Evolutionary conservation across 306 rosid species (phyloP), one percentile per base, ranked within the genome.

Genomic region (Prunus mume): DNA sequence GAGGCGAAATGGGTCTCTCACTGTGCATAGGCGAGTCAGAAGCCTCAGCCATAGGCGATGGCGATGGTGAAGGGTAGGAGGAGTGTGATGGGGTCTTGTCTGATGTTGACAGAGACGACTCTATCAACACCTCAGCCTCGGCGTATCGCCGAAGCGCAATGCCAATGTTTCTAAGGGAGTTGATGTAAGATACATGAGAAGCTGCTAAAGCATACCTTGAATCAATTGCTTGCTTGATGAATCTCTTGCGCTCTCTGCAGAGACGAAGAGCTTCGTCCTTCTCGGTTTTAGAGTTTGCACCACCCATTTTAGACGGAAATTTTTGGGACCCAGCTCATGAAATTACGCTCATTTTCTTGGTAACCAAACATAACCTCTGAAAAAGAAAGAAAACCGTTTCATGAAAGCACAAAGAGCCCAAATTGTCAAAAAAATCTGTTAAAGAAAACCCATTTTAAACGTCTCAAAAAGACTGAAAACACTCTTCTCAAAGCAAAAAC

Each of bases 61-160:
- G 97, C 11, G 96, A 86, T 3, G 96, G 97, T 9, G 99, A 92
- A 34, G 91, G 97, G 86, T 82, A 92, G 12, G 97, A 90, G 56
- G 88, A 90, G 76, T 88, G 97, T 64, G 98, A 92, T 1, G 97
- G 97, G 82, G 99, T 92, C 72, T 92, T 92, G 81, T 95, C 97
- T 6, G 97, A 95, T 57, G 84, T 84, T 1, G 93, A 91, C 8
- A 88, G 79, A 76, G 99, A 91, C 0, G 97, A 88, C 79, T 95
- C 99, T 12, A 89, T 87, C 80, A 86, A 47, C 1, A 85, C 93
- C 82, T 91, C 97, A 24, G 90, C 93, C 83, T 89, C 99, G 18
- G 99, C 96, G 49, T 89, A 88, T 12, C 91, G 90, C 60, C 97
- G 86, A 9, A 95, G 91, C 76, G 92, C 90, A 20, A 88, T 73